A percentile compares a stretch with the other conserved stretches of the same genome.
phyloP scores from a whole-genome alignment of 1,139 yeast genomes.

The Hyphopichia khmerensis region DNA sequence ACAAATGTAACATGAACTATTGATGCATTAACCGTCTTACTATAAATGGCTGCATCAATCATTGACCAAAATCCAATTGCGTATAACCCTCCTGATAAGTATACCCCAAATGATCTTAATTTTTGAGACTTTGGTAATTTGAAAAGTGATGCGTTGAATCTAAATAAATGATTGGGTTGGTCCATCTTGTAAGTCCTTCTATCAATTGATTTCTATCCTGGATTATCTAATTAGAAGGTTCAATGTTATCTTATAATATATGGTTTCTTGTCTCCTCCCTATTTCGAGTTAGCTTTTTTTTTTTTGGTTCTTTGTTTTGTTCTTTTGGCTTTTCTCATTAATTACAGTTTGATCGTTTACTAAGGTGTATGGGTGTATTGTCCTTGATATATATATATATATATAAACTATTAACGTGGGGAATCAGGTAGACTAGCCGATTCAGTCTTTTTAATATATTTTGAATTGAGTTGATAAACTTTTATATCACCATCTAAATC shows the following conservation, averaged over 20 bases:
- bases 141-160: conserved; percentile 49
- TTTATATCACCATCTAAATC: conserved; percentile 23
- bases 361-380: conserved; percentile 1
- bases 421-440: conserved; percentile 1
- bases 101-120: conserved; percentile 73
- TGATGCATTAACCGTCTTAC: conserved; percentile 83
- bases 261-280: background rate
- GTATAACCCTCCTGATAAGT: conserved; percentile 71
- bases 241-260: too few species aligned
- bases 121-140: conserved; percentile 68
- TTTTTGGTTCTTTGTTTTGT: background rate
- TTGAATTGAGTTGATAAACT: conserved; percentile 21
- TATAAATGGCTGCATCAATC: conserved; percentile 83
- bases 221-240: too few species aligned
- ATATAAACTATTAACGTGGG: too few species aligned
- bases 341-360: too few species aligned
- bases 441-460: conserved; percentile 6
- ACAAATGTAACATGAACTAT: conserved; percentile 82
- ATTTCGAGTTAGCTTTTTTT: background rate
- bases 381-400: background rate
- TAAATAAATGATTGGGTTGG: conserved; percentile 40
- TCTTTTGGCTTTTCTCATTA: too few species aligned
- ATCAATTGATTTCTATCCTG: too few species aligned
- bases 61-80: conserved; percentile 90
- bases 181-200: conserved; percentile 38